Percentiles rank a stretch among this genome's conserved stretches.
These are phyloP conservation scores for Silene latifolia DNA, from an alignment of 148 eudicot species.

Conservation along the genomic window DNA sequence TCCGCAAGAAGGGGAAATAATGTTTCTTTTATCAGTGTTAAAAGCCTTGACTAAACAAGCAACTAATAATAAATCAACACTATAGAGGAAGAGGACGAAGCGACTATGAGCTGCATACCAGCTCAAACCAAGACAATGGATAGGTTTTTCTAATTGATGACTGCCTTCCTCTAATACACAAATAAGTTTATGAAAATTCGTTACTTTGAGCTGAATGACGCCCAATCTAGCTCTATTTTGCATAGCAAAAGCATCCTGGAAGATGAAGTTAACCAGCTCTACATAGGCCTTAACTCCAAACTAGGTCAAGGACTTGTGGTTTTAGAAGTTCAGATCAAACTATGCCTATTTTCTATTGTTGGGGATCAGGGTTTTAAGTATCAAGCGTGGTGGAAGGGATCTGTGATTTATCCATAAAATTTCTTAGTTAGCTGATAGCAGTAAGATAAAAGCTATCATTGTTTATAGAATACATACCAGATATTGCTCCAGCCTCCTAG, in stretches of 20 bases:
- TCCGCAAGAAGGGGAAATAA: neutral
- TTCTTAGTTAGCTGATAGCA: neutral
- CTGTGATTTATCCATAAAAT: neutral
- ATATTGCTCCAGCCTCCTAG: slow-evolving; percentile 89
- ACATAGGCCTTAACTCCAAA: neutral
- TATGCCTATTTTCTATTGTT: neutral
- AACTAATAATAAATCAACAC: neutral
- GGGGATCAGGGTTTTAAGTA: neutral
- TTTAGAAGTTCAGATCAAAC: neutral
- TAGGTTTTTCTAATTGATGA: neutral
- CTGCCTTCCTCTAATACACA: neutral
- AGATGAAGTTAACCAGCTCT: neutral
- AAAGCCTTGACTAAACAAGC: neutral
- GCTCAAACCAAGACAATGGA: neutral
- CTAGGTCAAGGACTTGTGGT: slow-evolving; percentile 2
- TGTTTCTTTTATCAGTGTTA: neutral
- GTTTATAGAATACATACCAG: slow-evolving; percentile 47
- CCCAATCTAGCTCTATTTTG: neutral
- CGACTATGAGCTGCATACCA: neutral
- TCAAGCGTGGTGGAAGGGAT: neutral
- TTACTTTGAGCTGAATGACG: neutral
- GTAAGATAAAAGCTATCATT: neutral
- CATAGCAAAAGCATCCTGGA: neutral
- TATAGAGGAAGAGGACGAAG: neutral
- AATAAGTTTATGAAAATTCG: neutral